Conservation (phyloP, 2,329 filamentous ascomycete species). For the Fusarium newnesense region DNA sequence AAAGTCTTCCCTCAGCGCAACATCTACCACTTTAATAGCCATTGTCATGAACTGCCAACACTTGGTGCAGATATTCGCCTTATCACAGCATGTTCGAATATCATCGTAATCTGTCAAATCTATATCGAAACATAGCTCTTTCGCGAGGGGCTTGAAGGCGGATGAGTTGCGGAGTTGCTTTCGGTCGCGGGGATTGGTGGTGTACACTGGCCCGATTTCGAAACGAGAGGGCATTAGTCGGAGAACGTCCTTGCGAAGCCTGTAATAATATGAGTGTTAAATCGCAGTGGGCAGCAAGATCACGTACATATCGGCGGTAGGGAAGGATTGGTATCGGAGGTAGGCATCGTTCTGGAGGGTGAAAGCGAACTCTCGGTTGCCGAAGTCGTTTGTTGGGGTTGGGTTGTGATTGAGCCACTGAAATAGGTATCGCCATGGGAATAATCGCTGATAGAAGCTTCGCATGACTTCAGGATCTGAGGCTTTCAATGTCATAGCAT, state of each 20-base stretch:
- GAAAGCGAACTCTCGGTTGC: constrained; percentile 94
- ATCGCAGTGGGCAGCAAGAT: fast-evolving
- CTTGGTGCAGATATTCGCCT: constrained; percentile 91
- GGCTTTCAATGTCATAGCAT: constrained; percentile 54
- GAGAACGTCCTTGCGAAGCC: constrained; percentile 90
- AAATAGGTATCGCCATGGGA: constrained; percentile 93
- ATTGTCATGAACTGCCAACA: constrained; percentile 99
- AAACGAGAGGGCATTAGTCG: constrained; percentile 91
- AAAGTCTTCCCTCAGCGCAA: constrained; percentile 90
- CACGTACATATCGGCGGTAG: constrained; percentile 62
- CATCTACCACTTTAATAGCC: constrained; percentile 93
- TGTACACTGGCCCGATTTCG: constrained; percentile 98
- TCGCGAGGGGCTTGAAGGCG: constrained; percentile 86
- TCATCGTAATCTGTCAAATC: constrained; percentile 99
- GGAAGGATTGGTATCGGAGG: constrained; percentile 84
- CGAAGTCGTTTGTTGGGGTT: constrained; percentile 86
- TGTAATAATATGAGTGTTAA: constrained; percentile 46
- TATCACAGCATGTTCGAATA: constrained; percentile 92
- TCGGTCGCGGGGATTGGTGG: constrained; percentile 90
- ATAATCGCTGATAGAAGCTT: constrained; percentile 94
- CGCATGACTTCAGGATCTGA: constrained; percentile 88
- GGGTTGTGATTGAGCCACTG: constrained; percentile 98
- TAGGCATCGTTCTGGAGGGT: constrained; percentile 94
- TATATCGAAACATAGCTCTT: constrained; percentile 98
- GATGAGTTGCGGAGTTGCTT: constrained; percentile 84